phyloP scores from a whole-genome alignment of 192 early-diverging fungal genomes.

The Entomortierella chlamydospora region DNA sequence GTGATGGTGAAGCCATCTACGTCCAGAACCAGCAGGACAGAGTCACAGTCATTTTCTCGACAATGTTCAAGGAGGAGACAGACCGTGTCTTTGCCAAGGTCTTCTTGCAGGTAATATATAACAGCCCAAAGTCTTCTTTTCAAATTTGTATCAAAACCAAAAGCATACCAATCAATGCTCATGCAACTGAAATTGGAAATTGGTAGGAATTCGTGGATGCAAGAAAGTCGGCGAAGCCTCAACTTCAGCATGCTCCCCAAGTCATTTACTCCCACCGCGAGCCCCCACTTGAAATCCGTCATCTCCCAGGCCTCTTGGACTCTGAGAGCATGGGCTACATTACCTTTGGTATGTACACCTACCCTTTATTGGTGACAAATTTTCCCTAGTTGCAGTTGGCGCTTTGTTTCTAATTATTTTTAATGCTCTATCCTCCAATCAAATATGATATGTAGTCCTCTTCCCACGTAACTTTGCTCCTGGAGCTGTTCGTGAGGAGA shows the following conservation, averaged over 20 bases:
- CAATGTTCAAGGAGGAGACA: conserved; percentile 97
- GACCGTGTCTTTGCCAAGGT: conserved; percentile 96
- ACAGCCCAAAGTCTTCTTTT: too few species aligned
- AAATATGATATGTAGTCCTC: conserved; percentile 80
- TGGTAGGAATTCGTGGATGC: conserved; percentile 97
- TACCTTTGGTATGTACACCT: conserved; percentile 84
- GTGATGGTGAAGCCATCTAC: conserved; percentile 94
- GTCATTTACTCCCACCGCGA: conserved; percentile 93
- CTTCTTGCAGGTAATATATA: conserved; percentile 84
- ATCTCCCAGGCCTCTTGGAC: conserved; percentile 75
- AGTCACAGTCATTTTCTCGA: conserved; percentile 97
- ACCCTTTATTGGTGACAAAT: neutral
- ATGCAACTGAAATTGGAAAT: neutral
- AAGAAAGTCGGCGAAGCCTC: conserved; percentile 86
- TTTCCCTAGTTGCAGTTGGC: too few species aligned
- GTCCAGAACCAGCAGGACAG: conserved; percentile 91
- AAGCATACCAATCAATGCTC: too few species aligned
- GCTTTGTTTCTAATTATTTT: neutral
- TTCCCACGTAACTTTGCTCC: conserved; percentile 91
- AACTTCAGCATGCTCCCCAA: conserved; percentile 95
- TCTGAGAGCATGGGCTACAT: conserved; percentile 93
- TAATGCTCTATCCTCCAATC: too few species aligned
- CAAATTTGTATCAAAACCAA: too few species aligned
- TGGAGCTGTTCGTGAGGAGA: conserved; percentile 81
- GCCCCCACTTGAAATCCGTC: conserved; percentile 93